Evolutionary conservation across 371 early-diverging fungal species (phyloP).

Genomic region (Mortierella sp.): DNA sequence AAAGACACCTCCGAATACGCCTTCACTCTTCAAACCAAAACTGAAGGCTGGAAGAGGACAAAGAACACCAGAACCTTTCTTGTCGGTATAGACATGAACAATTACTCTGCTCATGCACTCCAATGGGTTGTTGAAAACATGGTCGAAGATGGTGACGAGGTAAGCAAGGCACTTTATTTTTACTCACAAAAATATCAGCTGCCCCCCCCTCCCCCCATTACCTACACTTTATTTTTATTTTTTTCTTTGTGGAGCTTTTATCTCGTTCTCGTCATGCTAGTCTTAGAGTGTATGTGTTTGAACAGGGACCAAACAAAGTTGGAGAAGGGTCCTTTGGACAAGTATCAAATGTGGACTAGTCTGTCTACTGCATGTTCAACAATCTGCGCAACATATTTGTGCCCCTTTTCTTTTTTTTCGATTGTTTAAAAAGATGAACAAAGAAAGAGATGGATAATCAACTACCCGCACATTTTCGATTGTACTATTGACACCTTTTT

Average conservation of each 20-base stretch:
- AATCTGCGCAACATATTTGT: constrained; percentile 5
- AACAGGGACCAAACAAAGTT: not conserved
- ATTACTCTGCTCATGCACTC: constrained; percentile 72
- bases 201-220: not conserved
- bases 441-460: constrained; percentile 6
- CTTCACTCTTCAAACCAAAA: constrained; percentile 70
- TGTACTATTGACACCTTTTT: not conserved
- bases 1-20: constrained; percentile 66
- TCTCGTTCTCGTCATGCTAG: not conserved
- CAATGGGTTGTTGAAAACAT: constrained; percentile 71
- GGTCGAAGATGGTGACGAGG: constrained; percentile 73
- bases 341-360: too few relatives aligned
- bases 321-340: too few relatives aligned
- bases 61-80: constrained; percentile 68
- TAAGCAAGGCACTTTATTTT: constrained; percentile 28
- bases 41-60: constrained; percentile 62
- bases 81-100: constrained; percentile 71
- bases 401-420: constrained; percentile 2
- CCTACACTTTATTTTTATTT: not conserved
- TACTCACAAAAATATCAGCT: not conserved
- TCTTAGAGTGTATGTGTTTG: not conserved
- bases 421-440: not conserved
- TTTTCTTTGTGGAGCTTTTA: not conserved
- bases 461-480: not conserved
- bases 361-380: too few relatives aligned